Evolutionary conservation across 495 filamentous ascomycete species (phyloP), one percentile per base, ranked within the genome.

Genomic region (Mytilinidion resinicola): DNA sequence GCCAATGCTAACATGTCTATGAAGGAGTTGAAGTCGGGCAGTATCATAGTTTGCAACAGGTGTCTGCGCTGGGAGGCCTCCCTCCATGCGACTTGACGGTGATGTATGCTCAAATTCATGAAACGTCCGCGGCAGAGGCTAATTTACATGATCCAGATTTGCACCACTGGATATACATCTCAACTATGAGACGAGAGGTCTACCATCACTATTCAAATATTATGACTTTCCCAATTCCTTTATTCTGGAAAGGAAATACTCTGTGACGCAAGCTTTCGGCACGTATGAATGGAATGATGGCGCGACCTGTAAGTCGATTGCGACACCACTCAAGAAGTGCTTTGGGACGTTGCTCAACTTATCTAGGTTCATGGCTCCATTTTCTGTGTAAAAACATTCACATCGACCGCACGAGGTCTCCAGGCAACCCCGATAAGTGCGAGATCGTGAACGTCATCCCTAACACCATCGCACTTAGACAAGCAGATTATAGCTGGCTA

Each of bases 401-500:
- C 14, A 38, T 58, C 47, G 47, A 57, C 12, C 47, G 49, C 14
- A 46, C 17, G 11, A 30, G 25, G 2, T 30, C 25, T 30, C 25
- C 25, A 30, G 25, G 25, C 6, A n/a, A n/a, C 14, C 34, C 35
- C 15, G 34, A 34, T 14, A 59, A 53, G 34, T 39, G 53, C 46
- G 19, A n/a, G n/a, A 48, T 37, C 19, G 19, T 12, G 11, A 20
- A 57, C 43, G 37, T n/a, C 25, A 43, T 35, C 20, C 39, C 35
- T 12, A 17, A 38, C 36, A 37, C 43, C 3, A 51, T 19, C n/a
- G 38, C 47, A 14, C 21, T 56, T 36, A 57, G 60, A 37, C 60
- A 62, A 53, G 55, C 49, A n/a, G 55, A 58, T 51, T 58, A 58
- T 42, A 53, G 42, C 34, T 62, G 60, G 60, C 54, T 50, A 8